These are phyloP conservation scores for Castanospermum australe DNA, from an alignment of 306 rosid genomes.

Conservation along the genomic window DNA sequence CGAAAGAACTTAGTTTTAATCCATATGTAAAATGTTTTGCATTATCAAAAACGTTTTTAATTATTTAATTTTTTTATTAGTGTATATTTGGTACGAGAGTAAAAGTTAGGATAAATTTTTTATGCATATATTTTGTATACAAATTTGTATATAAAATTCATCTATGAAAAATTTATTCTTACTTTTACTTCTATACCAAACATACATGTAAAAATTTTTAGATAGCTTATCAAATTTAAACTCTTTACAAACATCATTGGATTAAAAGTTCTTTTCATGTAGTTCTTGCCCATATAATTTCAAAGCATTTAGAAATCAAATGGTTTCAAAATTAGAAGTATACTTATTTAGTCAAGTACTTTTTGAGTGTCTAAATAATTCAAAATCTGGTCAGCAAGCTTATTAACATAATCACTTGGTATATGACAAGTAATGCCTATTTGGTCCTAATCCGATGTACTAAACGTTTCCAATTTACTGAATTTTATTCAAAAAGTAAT, in stretches of 20 bases:
- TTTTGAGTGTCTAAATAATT: not conserved
- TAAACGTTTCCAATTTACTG: not conserved
- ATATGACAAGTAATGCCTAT: too few species aligned
- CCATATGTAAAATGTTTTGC: too few species aligned
- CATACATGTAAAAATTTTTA: not conserved
- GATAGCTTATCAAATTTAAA: not conserved
- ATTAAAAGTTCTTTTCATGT: not conserved
- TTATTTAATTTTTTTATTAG: too few species aligned
- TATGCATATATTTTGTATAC: too few species aligned
- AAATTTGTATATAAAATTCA: too few species aligned
- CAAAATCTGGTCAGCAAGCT: not conserved
- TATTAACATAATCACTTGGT: too few species aligned
- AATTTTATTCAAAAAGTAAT: not conserved
- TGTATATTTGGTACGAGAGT: too few species aligned
- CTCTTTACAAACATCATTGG: not conserved
- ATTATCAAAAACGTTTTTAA: too few species aligned
- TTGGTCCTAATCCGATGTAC: not conserved
- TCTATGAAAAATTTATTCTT: too few species aligned
- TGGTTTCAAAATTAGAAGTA: not conserved
- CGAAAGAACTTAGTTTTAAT: not conserved
- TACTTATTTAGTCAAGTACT: not conserved
- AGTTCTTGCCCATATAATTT: not conserved
- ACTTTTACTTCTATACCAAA: too few species aligned
- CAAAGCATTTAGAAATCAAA: not conserved
- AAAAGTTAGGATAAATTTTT: too few species aligned